Evolutionary conservation across 805 yeast genomes (phyloP).

Genomic region (Candida chilensis): DNA sequence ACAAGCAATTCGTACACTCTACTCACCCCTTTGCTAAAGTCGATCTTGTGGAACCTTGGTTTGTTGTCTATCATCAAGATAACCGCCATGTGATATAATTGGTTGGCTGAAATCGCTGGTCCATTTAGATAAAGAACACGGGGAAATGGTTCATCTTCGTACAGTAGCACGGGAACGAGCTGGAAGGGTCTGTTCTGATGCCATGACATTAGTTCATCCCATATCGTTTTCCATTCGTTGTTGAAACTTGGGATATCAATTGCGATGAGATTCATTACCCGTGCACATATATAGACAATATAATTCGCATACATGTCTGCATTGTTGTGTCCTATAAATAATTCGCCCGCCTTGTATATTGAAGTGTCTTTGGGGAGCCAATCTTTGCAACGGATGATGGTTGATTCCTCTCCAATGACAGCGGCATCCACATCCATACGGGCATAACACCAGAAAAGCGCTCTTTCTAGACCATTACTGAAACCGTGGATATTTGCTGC

Average conservation of each 20-base stretch:
- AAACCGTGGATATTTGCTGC: slow-evolving; percentile 27
- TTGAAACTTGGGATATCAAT: slow-evolving; percentile 13
- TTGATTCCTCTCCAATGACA: slow-evolving; percentile 22
- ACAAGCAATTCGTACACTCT: slow-evolving; percentile 1
- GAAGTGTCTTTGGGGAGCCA: slow-evolving; percentile 20
- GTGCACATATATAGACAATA: slow-evolving; percentile 23
- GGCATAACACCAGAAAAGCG: slow-evolving; percentile 34
- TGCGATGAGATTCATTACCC: slow-evolving; percentile 22
- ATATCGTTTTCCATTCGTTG: slow-evolving; percentile 24
- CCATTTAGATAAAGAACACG: slow-evolving; percentile 22
- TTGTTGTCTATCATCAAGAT: slow-evolving; percentile 27
- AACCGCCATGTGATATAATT: slow-evolving; percentile 25
- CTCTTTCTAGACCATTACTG: slow-evolving; percentile 19
- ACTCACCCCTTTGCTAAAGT: slow-evolving; percentile 5
- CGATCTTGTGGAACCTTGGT: slow-evolving; percentile 21
- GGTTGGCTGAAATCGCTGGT: slow-evolving; percentile 25
- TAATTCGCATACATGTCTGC: slow-evolving; percentile 29
- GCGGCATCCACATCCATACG: slow-evolving; percentile 29
- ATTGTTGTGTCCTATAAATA: slow-evolving; percentile 11
- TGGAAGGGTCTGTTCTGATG: slow-evolving; percentile 19
- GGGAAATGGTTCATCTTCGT: slow-evolving; percentile 23
- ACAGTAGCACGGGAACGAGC: slow-evolving; percentile 21
- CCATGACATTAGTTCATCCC: slow-evolving; percentile 31
- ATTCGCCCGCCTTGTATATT: slow-evolving; percentile 10
- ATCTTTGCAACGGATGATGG: slow-evolving; percentile 19